Evolutionary conservation across 805 yeast species (phyloP), one percentile per base, ranked within the genome.

Genomic region (Zygosaccharomyces lentus): DNA sequence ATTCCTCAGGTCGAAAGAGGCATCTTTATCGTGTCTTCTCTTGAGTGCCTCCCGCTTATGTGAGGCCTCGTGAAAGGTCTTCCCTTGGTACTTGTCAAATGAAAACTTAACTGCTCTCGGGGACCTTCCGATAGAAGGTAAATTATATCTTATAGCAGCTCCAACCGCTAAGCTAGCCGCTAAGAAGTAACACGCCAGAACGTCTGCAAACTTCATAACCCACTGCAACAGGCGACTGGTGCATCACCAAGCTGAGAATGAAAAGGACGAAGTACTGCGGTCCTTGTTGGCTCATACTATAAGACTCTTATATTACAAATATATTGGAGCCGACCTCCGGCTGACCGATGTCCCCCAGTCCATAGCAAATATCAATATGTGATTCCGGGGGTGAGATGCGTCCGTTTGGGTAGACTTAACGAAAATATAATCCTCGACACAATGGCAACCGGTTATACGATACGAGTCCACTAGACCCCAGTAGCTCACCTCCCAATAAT

Each of bases 1-100:
- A 49, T 76, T 76, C 9, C 49, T 54, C 30, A 77, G 35, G 25
- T 39, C 48, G 13, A 31, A 15, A 13, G 16, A 10, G 13, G 31
- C 30, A n/a, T 23, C 37, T 6, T n/a, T 16, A 15, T 19, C 43
- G 17, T 31, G 16, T 24, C 31, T 38, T 29, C n/a, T 29, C 13
- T n/a, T 7, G n/a, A 29, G 32, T 8, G 5, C 24, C 9, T 39
- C 48, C 12, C 34, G 23, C 13, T 17, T 10, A 12, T 38, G 24
- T 23, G 19, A 34, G 9, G 53, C 52, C 9, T 42, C 48, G 9
- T 48, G 53, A 34, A 43, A 49, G 9, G 43, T 32, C 15, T 48
- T 49, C 27, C 66, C 67, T 30, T 50, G 49, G 2, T 49, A 39
- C 37, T 61, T 62, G 39, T 57, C 56, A 35, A 62, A 62, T 4